phyloP scores from a whole-genome alignment of 2,329 filamentous ascomycete genomes.

The Sporothrix schenckii region DNA sequence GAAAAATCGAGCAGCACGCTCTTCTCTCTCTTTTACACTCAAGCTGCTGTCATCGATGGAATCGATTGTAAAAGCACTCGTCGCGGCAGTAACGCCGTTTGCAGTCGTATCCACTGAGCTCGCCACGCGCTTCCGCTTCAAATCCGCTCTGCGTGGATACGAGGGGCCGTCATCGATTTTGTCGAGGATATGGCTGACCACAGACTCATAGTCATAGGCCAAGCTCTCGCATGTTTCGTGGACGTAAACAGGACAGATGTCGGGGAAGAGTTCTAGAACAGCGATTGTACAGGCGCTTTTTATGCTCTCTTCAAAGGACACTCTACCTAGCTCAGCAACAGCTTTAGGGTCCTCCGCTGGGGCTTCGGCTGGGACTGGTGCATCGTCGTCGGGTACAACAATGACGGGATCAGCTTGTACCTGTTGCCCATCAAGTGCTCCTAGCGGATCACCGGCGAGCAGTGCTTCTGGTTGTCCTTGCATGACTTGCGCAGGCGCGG shows the following conservation, averaged over 20 bases:
- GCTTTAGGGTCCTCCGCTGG: neutral
- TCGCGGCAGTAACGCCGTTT: slow-evolving; percentile 28
- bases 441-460: neutral
- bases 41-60: slow-evolving; percentile 36
- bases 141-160: slow-evolving; percentile 44
- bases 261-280: slow-evolving; percentile 48
- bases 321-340: neutral
- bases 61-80: slow-evolving; percentile 29
- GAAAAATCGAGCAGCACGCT: slow-evolving; percentile 35
- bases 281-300: slow-evolving; percentile 40
- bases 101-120: neutral
- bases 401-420: neutral
- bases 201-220: slow-evolving; percentile 39
- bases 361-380: neutral
- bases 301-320: slow-evolving; percentile 16
- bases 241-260: slow-evolving; percentile 50
- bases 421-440: neutral
- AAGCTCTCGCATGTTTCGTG: slow-evolving; percentile 39
- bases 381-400: neutral
- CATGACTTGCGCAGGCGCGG: neutral
- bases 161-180: slow-evolving; percentile 44
- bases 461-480: neutral
- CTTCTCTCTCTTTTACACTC: slow-evolving; percentile 26
- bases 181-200: slow-evolving; percentile 49
- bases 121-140: slow-evolving; percentile 49